These are phyloP conservation scores for Paragyromitra xinjiangensis DNA, from an alignment of 495 filamentous ascomycete genomes.

Conservation along the genomic window DNA sequence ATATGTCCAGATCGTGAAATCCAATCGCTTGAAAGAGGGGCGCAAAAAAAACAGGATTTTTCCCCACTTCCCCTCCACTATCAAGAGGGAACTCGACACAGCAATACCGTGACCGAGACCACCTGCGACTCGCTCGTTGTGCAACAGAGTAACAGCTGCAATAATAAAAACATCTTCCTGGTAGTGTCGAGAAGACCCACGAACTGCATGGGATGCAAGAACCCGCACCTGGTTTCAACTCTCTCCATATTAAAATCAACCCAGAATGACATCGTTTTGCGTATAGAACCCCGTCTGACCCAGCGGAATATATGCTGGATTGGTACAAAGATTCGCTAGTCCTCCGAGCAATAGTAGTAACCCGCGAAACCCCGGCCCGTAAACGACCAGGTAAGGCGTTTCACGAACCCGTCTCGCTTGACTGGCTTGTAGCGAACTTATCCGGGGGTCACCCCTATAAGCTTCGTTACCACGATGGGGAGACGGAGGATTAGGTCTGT, in stretches of 20 bases:
- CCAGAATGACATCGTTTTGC: background rate
- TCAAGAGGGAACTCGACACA: background rate
- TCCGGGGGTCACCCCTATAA: background rate
- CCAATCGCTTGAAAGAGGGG: background rate
- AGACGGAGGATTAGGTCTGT: background rate
- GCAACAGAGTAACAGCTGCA: slow-evolving; percentile 4
- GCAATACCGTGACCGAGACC: slow-evolving; percentile 1
- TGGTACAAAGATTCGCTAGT: background rate
- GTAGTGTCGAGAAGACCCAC: background rate
- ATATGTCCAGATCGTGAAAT: background rate
- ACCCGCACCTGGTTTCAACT: background rate
- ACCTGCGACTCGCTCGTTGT: slow-evolving; percentile 11
- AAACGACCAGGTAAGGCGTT: background rate
- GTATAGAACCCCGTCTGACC: background rate
- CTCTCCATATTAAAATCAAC: slow-evolving; percentile 4
- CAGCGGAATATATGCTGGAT: background rate
- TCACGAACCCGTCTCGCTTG: background rate
- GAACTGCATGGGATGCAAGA: background rate
- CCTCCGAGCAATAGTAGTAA: background rate
- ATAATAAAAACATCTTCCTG: background rate
- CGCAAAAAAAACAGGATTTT: background rate
- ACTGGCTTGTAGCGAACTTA: background rate
- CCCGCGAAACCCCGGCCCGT: background rate
- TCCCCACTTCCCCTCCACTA: background rate
- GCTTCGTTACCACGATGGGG: background rate